A percentile compares a stretch with the other conserved stretches of the same genome.
phyloP scores from a whole-genome alignment of 192 early-diverging fungal genomes.

The Jimgerdemannia flammicorona region DNA sequence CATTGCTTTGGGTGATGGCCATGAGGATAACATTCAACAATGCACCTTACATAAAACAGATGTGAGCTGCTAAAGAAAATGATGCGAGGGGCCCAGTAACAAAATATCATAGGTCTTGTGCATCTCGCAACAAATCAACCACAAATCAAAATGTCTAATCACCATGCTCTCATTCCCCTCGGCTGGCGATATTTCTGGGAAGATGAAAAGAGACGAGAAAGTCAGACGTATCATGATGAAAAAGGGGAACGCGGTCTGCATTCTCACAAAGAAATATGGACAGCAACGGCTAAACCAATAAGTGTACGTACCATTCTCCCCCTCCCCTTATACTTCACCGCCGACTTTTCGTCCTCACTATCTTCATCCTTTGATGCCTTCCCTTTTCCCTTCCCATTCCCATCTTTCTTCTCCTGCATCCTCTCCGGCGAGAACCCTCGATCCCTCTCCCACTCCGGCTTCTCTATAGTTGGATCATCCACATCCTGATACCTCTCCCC shows the following conservation, averaged over 20 bases:
- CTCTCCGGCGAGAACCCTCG: slow-evolving; percentile 11
- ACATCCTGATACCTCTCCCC: background rate
- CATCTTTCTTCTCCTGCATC: background rate
- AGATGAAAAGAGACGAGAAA: background rate
- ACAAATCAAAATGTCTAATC: too few species aligned
- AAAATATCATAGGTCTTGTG: too few species aligned
- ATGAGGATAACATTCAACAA: too few species aligned
- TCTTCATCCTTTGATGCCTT: background rate
- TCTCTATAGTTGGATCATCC: slow-evolving; percentile 12
- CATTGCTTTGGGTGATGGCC: too few species aligned
- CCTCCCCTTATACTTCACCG: slow-evolving; percentile 51
- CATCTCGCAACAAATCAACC: too few species aligned
- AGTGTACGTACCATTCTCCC: slow-evolving; percentile 40
- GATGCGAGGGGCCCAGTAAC: too few species aligned
- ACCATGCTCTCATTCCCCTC: background rate
- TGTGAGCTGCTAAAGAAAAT: too few species aligned
- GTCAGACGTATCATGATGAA: too few species aligned
- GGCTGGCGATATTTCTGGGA: background rate
- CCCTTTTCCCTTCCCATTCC: background rate
- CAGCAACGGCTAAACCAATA: too few species aligned
- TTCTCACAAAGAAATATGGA: too few species aligned
- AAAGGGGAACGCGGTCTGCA: too few species aligned
- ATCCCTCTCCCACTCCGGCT: slow-evolving; percentile 25
- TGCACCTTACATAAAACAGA: too few species aligned
- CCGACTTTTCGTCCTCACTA: slow-evolving; percentile 29